Base-by-base conservation (phyloP, 768 basidiomycete genomes). In the Naganishia vishniacii region DNA sequence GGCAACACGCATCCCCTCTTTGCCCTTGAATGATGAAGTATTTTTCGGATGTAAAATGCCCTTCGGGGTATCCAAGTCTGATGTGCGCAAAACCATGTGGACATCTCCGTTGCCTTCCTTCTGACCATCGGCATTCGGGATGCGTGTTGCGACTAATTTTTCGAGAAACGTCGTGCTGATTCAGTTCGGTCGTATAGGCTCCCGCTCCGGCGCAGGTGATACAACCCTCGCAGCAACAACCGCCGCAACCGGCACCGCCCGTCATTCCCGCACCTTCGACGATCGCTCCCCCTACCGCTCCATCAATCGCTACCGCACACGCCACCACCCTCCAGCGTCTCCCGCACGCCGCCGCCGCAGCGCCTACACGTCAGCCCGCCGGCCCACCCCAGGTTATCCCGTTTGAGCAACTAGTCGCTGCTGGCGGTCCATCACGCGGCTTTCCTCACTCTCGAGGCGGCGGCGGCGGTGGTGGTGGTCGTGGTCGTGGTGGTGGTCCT, bases 21-120 rank as follows among this genome's bases (percentile, higher is more conserved):
- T n/a, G n/a, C n/a, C n/a, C n/a, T n/a, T 42, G 25, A 29, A 67
- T 67, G 65, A 67, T 67, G 65, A 67, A 67, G 53, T 44, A 67
- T 67, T 67, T 67, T 67, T 62, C 65, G 65, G 65, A 67, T 67
- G 65, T 67, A 61, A 67, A 67, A 53, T 64, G 53, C 53, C 53
- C 63, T 41, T 62, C 45, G 51, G 31, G 46, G 53, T 34, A 37
- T 56, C 44, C 26, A 48, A 42, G 42, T 67, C 65, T 48, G 65
- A 67, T 44, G 61, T 62, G 60, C 61, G 61, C 61, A 62, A 62
- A 56, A 56, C 65, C 65, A 59, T 67, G 65, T 67, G 65, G 65
- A 67, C 58, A 61, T 23, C 58, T 67, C 65, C 65, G 65, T 67
- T 67, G 65, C 65, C 65, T 67, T 67, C 65, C 65, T 67, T 67